These are phyloP conservation scores for Telfairia occidentalis DNA, from an alignment of 331 rosid species.

Conservation along the genomic window DNA sequence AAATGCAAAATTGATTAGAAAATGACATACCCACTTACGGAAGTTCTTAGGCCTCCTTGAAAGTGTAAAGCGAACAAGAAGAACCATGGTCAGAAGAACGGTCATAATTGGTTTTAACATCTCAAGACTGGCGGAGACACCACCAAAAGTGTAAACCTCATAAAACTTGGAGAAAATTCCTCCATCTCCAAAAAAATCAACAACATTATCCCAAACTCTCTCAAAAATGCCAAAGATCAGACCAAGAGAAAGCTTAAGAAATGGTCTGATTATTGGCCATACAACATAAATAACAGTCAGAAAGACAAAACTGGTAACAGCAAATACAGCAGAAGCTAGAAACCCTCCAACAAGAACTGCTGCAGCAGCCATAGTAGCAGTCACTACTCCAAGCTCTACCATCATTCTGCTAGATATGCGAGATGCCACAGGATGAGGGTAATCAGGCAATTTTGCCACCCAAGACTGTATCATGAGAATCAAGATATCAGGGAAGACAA, in stretches of 20 bases:
- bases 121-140: constrained; percentile 62
- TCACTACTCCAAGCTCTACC: constrained; percentile 66
- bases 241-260: constrained; percentile 48
- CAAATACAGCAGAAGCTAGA: constrained; percentile 83
- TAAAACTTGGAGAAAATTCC: constrained; percentile 49
- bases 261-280: constrained; percentile 75
- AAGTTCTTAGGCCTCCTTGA: constrained; percentile 97
- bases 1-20: background rate
- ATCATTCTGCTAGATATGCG: constrained; percentile 85
- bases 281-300: constrained; percentile 44
- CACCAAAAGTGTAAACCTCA: constrained; percentile 64
- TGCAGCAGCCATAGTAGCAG: constrained; percentile 50
- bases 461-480: constrained; percentile 49
- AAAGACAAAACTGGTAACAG: constrained; percentile 59
- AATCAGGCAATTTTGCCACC: constrained; percentile 57
- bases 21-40: constrained; percentile 75
- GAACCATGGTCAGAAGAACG: constrained; percentile 76
- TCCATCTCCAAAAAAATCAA: constrained; percentile 52
- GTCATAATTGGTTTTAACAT: constrained; percentile 40
- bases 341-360: constrained; percentile 67
- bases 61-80: constrained; percentile 91
- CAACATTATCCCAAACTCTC: constrained; percentile 54
- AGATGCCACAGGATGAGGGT: constrained; percentile 87
- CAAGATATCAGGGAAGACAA: constrained; percentile 15
- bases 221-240: constrained; percentile 46